Percentiles rank a stretch among this genome's conserved stretches.
phyloP scores from a whole-genome alignment of 768 basidiomycete genomes.

The Chalciporus chontae region DNA sequence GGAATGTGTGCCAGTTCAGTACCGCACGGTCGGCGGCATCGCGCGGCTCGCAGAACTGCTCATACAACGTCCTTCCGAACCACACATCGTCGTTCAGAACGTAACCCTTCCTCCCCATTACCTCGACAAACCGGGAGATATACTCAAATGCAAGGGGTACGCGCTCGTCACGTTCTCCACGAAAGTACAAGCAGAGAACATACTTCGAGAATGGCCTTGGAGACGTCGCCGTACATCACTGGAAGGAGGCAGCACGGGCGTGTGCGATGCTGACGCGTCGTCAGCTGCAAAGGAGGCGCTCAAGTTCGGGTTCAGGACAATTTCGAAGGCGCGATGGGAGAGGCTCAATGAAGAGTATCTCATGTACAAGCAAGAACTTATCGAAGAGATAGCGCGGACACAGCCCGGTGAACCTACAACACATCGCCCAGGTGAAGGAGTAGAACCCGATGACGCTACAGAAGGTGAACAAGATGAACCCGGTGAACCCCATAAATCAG shows the following conservation, averaged over 20 bases:
- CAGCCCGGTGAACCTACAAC: conserved; percentile 1
- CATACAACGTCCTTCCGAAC: conserved; percentile 15
- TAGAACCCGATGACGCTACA: not conserved
- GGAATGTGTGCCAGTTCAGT: conserved; percentile 66
- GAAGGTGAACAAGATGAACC: not conserved
- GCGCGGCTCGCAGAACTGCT: conserved; percentile 42
- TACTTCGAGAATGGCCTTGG: conserved; percentile 66
- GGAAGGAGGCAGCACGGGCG: not conserved
- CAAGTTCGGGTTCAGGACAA: conserved; percentile 56
- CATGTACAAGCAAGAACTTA: conserved; percentile 51
- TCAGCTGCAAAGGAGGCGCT: conserved; percentile 39
- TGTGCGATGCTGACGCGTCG: not conserved
- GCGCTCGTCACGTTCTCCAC: conserved; percentile 60
- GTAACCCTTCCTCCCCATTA: conserved; percentile 62
- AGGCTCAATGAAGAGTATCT: conserved; percentile 66
- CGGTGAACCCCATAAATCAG: not conserved
- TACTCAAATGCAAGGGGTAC: conserved; percentile 69
- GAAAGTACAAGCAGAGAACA: conserved; percentile 34
- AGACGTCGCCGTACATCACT: conserved; percentile 15
- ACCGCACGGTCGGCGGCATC: conserved; percentile 50
- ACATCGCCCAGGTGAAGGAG: not conserved
- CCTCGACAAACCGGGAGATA: conserved; percentile 51
- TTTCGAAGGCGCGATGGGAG: conserved; percentile 62
- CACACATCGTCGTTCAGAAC: conserved; percentile 40
- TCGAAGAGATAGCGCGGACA: conserved; percentile 40